Base-by-base conservation (phyloP, 345 rosid genomes). In the Punica granatum region DNA sequence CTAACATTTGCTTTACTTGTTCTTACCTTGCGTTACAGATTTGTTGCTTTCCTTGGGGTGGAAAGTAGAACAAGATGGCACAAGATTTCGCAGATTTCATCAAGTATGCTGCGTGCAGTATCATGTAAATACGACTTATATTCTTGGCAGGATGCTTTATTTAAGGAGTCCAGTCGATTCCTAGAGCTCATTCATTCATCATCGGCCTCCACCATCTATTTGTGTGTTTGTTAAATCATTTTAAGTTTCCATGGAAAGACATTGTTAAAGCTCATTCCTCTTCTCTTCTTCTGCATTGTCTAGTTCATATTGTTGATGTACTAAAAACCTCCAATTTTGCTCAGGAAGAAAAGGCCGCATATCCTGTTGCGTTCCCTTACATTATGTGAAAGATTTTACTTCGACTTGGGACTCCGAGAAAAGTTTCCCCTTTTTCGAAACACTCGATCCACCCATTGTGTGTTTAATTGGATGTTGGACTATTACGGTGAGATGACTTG, bases 11-110 rank as follows among this genome's bases (percentile, higher is more conserved):
- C 34, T 56, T 56, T 36, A 12, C 43, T 64, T 54, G 36, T 48
- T 54, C 16, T 66, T 39, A 41, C 60, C 67, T 60, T 65, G n/a
- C 37, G 56, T 69, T 64, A 31, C 81, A 92, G 96, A 15, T 72
- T 9, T 89, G 89, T 72, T 88, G 95, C 80, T 84, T 86, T 70
- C 76, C 88, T 14, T 89, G 89, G 88, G 63, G 86, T 70, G 66
- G 83, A 72, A 89, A 85, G 60, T 85, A 80, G 88, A 75, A 60
- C 7, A 32, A 66, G 61, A 56, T 28, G 58, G 2, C 26, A 28
- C 28, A 13, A 56, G 33, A 18, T 56, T 26, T 37, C 41, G n/a
- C 61, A 13, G 61, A 26, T 56, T 56, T 28, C 61, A 56, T 56
- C 18, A n/a, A n/a, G n/a, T 56, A 56, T 11, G 34, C 31, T 54